Percentiles rank a stretch among this genome's conserved stretches.
Conservation (phyloP, 129 eudicot species). For the Sambucus nigra region DNA sequence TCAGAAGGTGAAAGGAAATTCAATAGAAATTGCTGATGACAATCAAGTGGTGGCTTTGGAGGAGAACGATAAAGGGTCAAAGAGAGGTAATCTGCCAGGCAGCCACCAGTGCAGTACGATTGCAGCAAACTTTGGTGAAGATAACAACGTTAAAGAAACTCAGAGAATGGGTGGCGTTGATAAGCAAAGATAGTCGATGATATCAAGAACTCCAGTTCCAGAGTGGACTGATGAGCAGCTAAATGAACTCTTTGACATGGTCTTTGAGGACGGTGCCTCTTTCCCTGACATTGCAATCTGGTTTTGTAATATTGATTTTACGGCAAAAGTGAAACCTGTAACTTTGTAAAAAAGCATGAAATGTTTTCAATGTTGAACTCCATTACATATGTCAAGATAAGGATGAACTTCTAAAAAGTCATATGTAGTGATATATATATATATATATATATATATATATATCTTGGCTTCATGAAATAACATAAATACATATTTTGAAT, state of each 20-base stretch:
- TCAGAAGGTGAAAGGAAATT: constrained; percentile 12
- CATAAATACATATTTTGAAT: too few species aligned
- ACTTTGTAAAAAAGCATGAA: neutral
- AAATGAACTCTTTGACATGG: constrained; percentile 35
- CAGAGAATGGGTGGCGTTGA: constrained; percentile 14
- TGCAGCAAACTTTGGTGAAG: neutral
- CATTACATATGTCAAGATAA: too few species aligned
- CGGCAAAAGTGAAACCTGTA: neutral
- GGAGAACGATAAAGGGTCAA: constrained; percentile 3
- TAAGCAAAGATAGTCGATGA: constrained; percentile 19
- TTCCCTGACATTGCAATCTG: neutral
- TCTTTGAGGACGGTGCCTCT: constrained; percentile 24
- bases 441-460: too few species aligned
- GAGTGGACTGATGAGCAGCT: constrained; percentile 63
- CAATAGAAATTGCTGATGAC: constrained; percentile 11
- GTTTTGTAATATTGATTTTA: neutral
- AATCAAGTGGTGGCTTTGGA: constrained; percentile 9
- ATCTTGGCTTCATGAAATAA: too few species aligned
- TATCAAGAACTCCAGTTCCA: constrained; percentile 26
- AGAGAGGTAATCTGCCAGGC: constrained; percentile 3
- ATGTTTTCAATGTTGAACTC: too few species aligned
- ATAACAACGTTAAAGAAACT: constrained; percentile 6
- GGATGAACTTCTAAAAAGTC: too few species aligned
- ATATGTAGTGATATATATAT: too few species aligned
- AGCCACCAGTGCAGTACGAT: neutral